Evolutionary conservation across 805 yeast species (phyloP), one percentile per base, ranked within the genome.

Genomic region (Saccharomycopsis sp.): DNA sequence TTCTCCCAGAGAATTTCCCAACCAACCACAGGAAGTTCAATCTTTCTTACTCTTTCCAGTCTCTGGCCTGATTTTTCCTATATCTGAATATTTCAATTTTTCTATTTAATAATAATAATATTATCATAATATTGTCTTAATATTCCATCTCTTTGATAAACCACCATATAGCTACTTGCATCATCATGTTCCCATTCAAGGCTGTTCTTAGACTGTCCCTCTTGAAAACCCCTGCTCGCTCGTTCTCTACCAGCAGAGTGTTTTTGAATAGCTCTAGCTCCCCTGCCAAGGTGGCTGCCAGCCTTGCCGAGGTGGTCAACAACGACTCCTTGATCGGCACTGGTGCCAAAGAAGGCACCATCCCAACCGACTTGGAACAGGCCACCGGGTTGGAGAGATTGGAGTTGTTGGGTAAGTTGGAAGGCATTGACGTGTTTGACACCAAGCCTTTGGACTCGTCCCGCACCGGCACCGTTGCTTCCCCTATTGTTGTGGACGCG

Each of bases 301-400:
- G 57, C 40, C 72, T 89, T 55, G 66, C 80, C 43, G 94, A 89
- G 62, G 94, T 89, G 53, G 71, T 76, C 39, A 86, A 85, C 58
- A 73, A 78, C 38, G 75, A 72, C 51, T 71, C 86, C 42, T 75
- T 89, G 63, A 75, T 87, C 53, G 96, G 96, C 63, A 77, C 82
- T 42, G 97, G 96, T 75, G 95, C 95, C 51, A 64, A 69, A 52
- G 72, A 74, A 53, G 94, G 89, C 52, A 70, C 80, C 38, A 80
- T 92, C 59, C 96, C 97, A 62, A 77, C 95, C 47, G 95, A 88
- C 64, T 61, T 84, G 52, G 96, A 92, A 58, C 97, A 89, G 71
- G 87, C 96, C 56, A 92, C 98, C 38, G 98, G 98, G 82, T 71
- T 89, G 59, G 97, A 84, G 67, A 87, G 98, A 77, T 73, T 88